A percentile compares a stretch with the other conserved stretches of the same genome.
phyloP scores from a whole-genome alignment of 106 monocot genomes.

The Acorus gramineus region DNA sequence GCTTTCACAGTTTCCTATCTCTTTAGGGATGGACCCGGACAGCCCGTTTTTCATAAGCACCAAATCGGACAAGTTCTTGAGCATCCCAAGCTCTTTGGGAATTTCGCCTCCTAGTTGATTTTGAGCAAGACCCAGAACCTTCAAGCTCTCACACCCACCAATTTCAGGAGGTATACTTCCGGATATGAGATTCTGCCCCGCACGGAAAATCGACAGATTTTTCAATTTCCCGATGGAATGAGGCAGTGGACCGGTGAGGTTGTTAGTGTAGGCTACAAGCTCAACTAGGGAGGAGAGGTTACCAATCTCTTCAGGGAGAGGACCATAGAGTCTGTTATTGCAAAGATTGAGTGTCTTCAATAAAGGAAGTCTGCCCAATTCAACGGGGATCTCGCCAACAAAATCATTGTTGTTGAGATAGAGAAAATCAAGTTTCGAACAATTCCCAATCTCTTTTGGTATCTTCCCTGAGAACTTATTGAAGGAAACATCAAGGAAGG shows the following conservation, averaged over 20 bases:
- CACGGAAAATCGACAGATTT: conserved; percentile 48
- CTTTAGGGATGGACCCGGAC: conserved; percentile 54
- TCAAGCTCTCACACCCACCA: conserved; percentile 42
- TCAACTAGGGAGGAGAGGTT: conserved; percentile 44
- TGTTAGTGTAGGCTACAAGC: conserved; percentile 70
- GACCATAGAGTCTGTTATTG: conserved; percentile 70
- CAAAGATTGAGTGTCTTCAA: conserved; percentile 56
- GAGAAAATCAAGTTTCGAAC: conserved; percentile 39
- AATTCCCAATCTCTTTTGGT: conserved; percentile 59
- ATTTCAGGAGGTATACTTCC: conserved; percentile 73
- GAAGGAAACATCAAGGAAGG: conserved; percentile 61
- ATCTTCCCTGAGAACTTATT: conserved; percentile 72
- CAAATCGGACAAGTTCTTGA: conserved; percentile 41
- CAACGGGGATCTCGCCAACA: conserved; percentile 52
- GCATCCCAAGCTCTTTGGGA: conserved; percentile 59
- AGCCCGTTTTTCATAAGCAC: conserved; percentile 63
- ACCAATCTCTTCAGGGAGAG: conserved; percentile 70
- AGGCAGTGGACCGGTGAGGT: conserved; percentile 63
- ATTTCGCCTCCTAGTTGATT: conserved; percentile 55
- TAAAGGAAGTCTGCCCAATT: conserved; percentile 43
- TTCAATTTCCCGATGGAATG: conserved; percentile 60
- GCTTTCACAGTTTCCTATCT: conserved; percentile 61
- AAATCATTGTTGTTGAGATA: conserved; percentile 68
- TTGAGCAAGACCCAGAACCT: conserved; percentile 75
- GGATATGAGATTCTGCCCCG: conserved; percentile 67